Evolutionary conservation across 371 early-diverging fungal species (phyloP).

Genomic region (Lichtheimia ramosa): DNA sequence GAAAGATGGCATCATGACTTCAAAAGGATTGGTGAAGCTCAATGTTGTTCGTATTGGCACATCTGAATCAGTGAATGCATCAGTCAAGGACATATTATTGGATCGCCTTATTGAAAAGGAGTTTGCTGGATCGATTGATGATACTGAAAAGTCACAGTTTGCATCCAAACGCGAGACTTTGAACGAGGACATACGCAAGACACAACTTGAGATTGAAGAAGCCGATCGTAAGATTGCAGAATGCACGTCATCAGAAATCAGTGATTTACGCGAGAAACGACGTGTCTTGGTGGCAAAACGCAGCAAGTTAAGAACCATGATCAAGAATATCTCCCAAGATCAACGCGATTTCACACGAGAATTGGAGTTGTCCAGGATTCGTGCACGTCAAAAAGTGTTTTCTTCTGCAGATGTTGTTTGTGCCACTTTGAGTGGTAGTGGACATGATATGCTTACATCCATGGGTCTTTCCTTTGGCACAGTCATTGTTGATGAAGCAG

Average conservation of each 20-base stretch:
- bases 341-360: conserved; percentile 45
- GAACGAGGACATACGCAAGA: conserved; percentile 33
- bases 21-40: conserved; percentile 57
- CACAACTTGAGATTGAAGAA: conserved; percentile 54
- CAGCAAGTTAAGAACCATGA: conserved; percentile 29
- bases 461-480: conserved; percentile 69
- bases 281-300: conserved; percentile 29
- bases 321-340: conserved; percentile 46
- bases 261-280: conserved; percentile 29
- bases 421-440: conserved; percentile 85
- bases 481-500: conserved; percentile 97
- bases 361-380: conserved; percentile 51
- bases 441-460: conserved; percentile 77
- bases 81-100: conserved; percentile 71
- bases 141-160: conserved; percentile 20
- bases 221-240: conserved; percentile 50
- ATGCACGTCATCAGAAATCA: conserved; percentile 12
- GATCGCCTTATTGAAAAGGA: conserved; percentile 63
- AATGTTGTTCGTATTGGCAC: conserved; percentile 86
- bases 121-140: conserved; percentile 29
- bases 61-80: conserved; percentile 70
- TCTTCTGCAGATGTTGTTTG: conserved; percentile 75
- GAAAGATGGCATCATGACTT: conserved; percentile 65
- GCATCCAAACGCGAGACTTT: conserved; percentile 22
- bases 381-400: conserved; percentile 69